These are phyloP conservation scores for Paramecium sexaurelia DNA, from an alignment of 73 alveolate genomes.

Conservation along the genomic window DNA sequence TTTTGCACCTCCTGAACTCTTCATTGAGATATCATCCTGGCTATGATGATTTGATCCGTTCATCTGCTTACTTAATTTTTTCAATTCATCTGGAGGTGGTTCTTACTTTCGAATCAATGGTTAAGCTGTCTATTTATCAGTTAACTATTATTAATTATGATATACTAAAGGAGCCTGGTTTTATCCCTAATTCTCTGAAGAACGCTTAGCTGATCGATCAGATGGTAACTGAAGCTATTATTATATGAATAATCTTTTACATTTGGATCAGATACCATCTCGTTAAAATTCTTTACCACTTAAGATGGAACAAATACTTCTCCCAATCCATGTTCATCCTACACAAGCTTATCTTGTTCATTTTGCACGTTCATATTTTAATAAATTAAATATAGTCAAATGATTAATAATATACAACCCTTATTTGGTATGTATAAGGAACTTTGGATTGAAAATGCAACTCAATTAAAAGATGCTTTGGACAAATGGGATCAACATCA, in stretches of 20 bases:
- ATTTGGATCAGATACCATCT: conserved; percentile 15
- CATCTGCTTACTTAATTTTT: background rate
- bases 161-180: background rate
- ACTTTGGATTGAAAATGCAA: conserved; percentile 5
- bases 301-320: conserved; percentile 15
- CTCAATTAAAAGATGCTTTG: background rate
- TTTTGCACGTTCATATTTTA: background rate
- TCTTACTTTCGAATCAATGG: background rate
- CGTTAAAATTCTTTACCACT: conserved; percentile 15
- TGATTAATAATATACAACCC: conserved; percentile 35
- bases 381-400: conserved; percentile 17
- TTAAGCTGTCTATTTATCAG: conserved; percentile 24
- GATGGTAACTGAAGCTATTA: conserved; percentile 47
- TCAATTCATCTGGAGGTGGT: conserved; percentile 1
- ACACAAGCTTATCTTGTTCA: conserved; percentile 17
- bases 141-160: background rate
- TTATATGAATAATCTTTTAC: background rate
- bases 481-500: conserved; percentile 24
- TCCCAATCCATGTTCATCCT: background rate
- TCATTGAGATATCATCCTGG: background rate
- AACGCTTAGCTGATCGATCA: background rate
- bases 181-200: background rate
- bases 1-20: conserved; percentile 13
- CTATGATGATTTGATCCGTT: background rate
- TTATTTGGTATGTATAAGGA: conserved; percentile 36